Conservation (phyloP, 768 basidiomycete species). For the Pholiota conissans region DNA sequence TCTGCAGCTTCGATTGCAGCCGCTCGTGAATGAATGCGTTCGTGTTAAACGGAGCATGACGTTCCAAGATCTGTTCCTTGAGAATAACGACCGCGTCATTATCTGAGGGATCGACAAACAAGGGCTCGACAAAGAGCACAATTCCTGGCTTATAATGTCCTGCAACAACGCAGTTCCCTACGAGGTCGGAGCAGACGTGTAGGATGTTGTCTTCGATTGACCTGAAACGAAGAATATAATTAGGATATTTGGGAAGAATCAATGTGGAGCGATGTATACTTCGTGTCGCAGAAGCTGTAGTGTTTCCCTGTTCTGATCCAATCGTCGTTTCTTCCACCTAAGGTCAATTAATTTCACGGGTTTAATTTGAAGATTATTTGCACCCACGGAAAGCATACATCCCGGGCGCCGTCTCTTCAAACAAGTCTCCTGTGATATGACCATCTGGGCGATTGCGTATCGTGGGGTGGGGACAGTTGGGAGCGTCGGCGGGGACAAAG, state of each 20-base stretch:
- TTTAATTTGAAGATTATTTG: background rate
- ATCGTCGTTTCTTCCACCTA: conserved; percentile 62
- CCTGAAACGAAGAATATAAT: conserved; percentile 9
- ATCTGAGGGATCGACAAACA: background rate
- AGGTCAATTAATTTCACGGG: background rate
- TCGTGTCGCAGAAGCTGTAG: conserved; percentile 67
- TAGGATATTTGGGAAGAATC: too few species aligned
- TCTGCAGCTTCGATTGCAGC: conserved; percentile 20
- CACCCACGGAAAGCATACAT: conserved; percentile 42
- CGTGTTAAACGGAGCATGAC: conserved; percentile 23
- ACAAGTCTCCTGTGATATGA: conserved; percentile 71
- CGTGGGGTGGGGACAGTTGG: conserved; percentile 57
- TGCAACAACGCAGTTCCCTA: conserved; percentile 29
- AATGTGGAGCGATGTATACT: too few species aligned
- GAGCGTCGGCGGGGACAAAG: conserved; percentile 55
- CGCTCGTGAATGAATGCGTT: conserved; percentile 27
- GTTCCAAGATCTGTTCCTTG: conserved; percentile 23
- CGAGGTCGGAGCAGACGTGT: conserved; percentile 25
- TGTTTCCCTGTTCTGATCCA: conserved; percentile 71
- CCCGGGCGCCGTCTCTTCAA: conserved; percentile 52
- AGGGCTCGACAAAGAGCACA: conserved; percentile 30
- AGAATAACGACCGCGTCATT: conserved; percentile 8
- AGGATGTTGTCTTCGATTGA: conserved; percentile 33
- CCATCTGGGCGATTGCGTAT: conserved; percentile 56
- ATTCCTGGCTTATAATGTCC: conserved; percentile 30